phyloP scores from a whole-genome alignment of 2,329 filamentous ascomycete species.

The Fusarium fracticaudum region DNA sequence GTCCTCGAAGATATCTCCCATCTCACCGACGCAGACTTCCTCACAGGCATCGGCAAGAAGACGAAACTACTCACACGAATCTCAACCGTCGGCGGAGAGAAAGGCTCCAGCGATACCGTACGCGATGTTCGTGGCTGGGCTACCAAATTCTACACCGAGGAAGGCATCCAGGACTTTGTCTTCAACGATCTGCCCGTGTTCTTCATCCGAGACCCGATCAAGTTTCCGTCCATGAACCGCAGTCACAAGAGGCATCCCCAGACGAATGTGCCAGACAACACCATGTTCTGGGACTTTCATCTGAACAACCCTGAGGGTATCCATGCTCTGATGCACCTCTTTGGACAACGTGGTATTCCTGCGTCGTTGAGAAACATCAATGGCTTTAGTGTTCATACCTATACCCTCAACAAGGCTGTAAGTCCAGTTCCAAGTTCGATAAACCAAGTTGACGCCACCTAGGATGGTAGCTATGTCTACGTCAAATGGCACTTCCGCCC shows the following conservation, averaged over 20 bases:
- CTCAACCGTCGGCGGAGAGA: slow-evolving; percentile 65
- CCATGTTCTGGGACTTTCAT: slow-evolving; percentile 51
- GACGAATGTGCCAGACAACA: slow-evolving; percentile 53
- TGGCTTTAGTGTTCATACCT: slow-evolving; percentile 59
- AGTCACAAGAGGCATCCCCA: slow-evolving; percentile 56
- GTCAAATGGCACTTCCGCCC: slow-evolving; percentile 61
- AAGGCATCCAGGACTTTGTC: slow-evolving; percentile 44
- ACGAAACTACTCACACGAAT: neutral
- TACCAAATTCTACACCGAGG: slow-evolving; percentile 43
- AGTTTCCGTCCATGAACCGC: slow-evolving; percentile 58
- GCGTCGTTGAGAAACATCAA: slow-evolving; percentile 57
- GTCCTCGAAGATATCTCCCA: slow-evolving; percentile 17
- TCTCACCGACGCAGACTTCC: slow-evolving; percentile 18
- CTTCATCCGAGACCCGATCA: slow-evolving; percentile 58
- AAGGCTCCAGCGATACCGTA: slow-evolving; percentile 71
- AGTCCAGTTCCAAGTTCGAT: accelerated
- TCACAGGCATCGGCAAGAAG: slow-evolving; percentile 9
- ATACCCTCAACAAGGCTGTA: slow-evolving; percentile 51
- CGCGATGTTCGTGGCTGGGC: slow-evolving; percentile 74
- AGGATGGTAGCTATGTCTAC: slow-evolving; percentile 59
- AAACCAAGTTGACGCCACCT: accelerated
- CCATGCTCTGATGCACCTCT: slow-evolving; percentile 62
- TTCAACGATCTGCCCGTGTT: slow-evolving; percentile 60
- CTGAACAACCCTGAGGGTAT: slow-evolving; percentile 51
- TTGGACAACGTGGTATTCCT: slow-evolving; percentile 60